Base-by-base conservation (phyloP, 2,329 filamentous ascomycete genomes). In the Hysterium pulicare region DNA sequence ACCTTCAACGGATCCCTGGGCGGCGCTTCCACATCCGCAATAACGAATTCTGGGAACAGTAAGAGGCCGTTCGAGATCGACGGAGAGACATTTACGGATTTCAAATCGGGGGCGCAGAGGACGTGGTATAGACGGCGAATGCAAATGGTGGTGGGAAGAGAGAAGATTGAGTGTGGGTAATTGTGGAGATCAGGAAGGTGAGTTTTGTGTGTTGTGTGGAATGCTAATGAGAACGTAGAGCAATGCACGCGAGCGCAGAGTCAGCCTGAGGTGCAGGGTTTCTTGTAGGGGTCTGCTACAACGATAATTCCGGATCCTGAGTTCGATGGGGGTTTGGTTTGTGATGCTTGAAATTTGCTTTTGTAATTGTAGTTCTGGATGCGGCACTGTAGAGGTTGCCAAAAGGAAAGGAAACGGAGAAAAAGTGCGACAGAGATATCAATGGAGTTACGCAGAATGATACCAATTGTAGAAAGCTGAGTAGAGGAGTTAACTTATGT, bases 101-200 rank as follows among this genome's bases (percentile, higher is more conserved):
- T 77, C 51, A 64, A 62, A 5, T 72, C 72, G 1, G 83, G 82
- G 15, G 69, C 74, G 28, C 75, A 82, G 65, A 71, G 82, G 35
- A 76, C 79, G 20, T 86, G 82, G 55, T 75, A 81, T 47, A 75
- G 80, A 36, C 79, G 85, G 69, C 76, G 49, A 74, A 73, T 15
- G 73, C 73, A 47, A 82, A 44, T 15, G 73, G 73, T 47, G 82
- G 45, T 20, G 74, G 77, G 45, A 50, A 52, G 26, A 48, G 59
- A 8, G 69, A n/a, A n/a, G 69, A 22, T 58, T 67, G 40, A 66
- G 61, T 5, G 63, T 77, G 20, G 44, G 10, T 8, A 13, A 17
- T 32, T 21, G 30, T 24, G 32, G 26, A 15, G 31, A 35, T n/a
- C n/a, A 2, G 31, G n/a, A n/a, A n/a, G n/a, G n/a, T n/a, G n/a